Conservation (phyloP, 768 basidiomycete species). For the Boletus pseudopeckii region DNA sequence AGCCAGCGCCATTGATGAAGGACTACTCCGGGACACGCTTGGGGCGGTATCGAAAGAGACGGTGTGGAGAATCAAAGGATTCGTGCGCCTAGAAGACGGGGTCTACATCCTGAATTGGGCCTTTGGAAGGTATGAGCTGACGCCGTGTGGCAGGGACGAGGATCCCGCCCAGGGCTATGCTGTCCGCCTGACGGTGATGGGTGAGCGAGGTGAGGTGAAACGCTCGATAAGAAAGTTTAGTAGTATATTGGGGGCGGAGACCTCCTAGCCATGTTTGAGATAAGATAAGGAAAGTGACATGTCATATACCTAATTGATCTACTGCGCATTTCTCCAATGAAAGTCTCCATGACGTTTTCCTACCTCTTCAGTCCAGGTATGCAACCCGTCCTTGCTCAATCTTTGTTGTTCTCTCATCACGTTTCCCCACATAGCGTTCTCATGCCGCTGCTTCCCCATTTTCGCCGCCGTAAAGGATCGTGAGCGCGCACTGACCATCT, state of each 20-base stretch:
- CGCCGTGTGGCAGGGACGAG: conserved; percentile 33
- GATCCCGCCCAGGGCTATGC: conserved; percentile 31
- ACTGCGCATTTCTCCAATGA: conserved; percentile 6
- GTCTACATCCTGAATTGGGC: conserved; percentile 85
- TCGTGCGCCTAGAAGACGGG: conserved; percentile 50
- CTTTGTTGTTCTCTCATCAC: background rate
- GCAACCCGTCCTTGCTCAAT: background rate
- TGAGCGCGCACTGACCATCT: conserved; percentile 33
- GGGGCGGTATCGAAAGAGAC: conserved; percentile 57
- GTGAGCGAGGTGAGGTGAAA: conserved; percentile 77
- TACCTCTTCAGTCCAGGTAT: conserved; percentile 31
- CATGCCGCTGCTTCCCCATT: conserved; percentile 62
- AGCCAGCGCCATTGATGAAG: conserved; percentile 32
- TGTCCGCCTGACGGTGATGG: conserved; percentile 84
- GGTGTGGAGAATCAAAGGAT: conserved; percentile 86
- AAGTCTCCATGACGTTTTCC: conserved; percentile 28
- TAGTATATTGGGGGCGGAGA: conserved; percentile 36
- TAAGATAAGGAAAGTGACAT: conserved; percentile 13
- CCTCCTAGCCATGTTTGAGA: conserved; percentile 23
- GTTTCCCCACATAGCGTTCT: conserved; percentile 41
- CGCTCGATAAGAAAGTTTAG: conserved; percentile 56
- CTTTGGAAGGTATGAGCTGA: conserved; percentile 79
- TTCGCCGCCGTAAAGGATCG: conserved; percentile 49
- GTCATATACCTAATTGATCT: conserved; percentile 10
- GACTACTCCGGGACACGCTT: conserved; percentile 46